Conservation (phyloP, 257 asterid species). For the Solanum appendiculatum region DNA sequence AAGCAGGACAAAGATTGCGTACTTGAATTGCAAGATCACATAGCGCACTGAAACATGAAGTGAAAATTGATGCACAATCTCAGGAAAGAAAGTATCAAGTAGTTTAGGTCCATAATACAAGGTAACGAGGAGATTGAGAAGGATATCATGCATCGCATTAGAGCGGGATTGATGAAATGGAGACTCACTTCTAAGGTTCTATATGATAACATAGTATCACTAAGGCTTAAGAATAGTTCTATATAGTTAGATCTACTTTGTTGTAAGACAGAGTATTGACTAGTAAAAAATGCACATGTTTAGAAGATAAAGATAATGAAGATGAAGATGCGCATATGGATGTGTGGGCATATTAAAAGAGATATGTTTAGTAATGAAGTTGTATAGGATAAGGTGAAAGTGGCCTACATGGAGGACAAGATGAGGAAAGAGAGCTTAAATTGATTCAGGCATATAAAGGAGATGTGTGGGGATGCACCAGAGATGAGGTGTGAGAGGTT, state of each 20-base stretch:
- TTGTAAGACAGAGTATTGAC: background rate
- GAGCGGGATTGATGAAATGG: background rate
- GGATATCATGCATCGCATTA: background rate
- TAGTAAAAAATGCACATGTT: background rate
- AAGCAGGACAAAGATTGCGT: background rate
- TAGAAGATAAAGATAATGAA: background rate
- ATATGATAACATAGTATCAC: background rate
- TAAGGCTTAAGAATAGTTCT: background rate
- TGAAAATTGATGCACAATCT: background rate
- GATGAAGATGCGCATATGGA: background rate
- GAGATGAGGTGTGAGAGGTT: too few species aligned
- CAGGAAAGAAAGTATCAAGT: background rate
- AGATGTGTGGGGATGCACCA: background rate
- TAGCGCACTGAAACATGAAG: background rate
- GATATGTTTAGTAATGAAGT: background rate
- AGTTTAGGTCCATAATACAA: background rate
- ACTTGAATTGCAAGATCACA: background rate
- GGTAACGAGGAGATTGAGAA: background rate
- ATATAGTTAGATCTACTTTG: background rate
- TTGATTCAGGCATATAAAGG: too few species aligned
- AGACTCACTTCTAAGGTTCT: background rate
- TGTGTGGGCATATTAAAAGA: background rate
- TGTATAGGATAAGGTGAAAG: background rate
- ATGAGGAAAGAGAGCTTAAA: background rate
- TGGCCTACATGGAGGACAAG: background rate